Conservation (phyloP, 2,329 filamentous ascomycete species). For the Colletotrichum tabaci region DNA sequence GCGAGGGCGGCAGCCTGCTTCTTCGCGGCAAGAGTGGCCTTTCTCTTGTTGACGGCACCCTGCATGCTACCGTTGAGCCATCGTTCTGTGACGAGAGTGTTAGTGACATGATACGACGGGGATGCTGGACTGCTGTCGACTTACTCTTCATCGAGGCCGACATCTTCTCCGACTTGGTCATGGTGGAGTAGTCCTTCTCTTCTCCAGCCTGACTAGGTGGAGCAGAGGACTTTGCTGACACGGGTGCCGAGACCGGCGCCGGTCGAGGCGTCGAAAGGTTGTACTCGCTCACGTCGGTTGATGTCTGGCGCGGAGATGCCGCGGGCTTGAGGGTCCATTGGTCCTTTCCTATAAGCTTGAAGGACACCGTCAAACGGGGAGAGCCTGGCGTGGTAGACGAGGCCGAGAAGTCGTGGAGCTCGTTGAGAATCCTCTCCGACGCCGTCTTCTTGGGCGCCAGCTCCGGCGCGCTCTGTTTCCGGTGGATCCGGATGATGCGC, state of each 20-base stretch:
- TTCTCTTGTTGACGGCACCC: conserved; percentile 72
- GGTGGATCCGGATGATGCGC: conserved; percentile 41
- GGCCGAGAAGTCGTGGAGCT: conserved; percentile 26
- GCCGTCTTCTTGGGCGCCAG: conserved; percentile 15
- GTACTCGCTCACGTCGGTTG: conserved; percentile 35
- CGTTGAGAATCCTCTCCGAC: conserved; percentile 33
- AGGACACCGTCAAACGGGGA: conserved; percentile 30
- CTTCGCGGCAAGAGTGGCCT: conserved; percentile 72
- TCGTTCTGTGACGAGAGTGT: conserved; percentile 59
- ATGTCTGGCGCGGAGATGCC: conserved; percentile 33
- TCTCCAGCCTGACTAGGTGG: conserved; percentile 48
- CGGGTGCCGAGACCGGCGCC: conserved; percentile 35
- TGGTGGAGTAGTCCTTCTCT: conserved; percentile 71
- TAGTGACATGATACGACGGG: conserved; percentile 44
- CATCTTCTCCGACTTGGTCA: conserved; percentile 78
- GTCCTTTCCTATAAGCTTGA: conserved; percentile 35
- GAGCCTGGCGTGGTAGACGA: conserved; percentile 16
- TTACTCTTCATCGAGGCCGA: conserved; percentile 76
- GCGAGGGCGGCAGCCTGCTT: conserved; percentile 60
- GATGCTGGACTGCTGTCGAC: conserved; percentile 43
- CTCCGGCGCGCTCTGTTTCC: conserved; percentile 35
- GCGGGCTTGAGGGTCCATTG: conserved; percentile 31
- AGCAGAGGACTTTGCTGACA: conserved; percentile 39
- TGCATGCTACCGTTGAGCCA: conserved; percentile 75
- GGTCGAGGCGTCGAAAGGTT: conserved; percentile 33